These are phyloP conservation scores for Penicillium corylophilum DNA, from an alignment of 2,329 filamentous ascomycete genomes.

Conservation along the genomic window DNA sequence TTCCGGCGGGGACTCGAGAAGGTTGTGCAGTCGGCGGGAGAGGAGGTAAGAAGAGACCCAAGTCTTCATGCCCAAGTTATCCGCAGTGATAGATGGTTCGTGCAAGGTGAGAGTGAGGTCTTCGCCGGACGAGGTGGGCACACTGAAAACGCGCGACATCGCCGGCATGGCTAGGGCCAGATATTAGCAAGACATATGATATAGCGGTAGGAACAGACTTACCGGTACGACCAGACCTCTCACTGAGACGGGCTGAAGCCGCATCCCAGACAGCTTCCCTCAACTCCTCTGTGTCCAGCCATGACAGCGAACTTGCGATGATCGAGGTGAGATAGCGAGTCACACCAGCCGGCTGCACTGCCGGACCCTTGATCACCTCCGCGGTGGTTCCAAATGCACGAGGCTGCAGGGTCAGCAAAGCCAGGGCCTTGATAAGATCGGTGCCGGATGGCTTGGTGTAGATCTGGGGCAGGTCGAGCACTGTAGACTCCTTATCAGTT, in stretches of 20 bases:
- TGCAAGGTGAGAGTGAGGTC: constrained; percentile 69
- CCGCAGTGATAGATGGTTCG: constrained; percentile 83
- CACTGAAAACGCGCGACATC: constrained; percentile 60
- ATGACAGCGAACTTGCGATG: constrained; percentile 45
- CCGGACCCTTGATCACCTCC: constrained; percentile 29
- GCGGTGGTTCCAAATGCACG: constrained; percentile 43
- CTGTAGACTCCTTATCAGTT: constrained; percentile 45
- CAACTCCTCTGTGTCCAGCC: constrained; percentile 46
- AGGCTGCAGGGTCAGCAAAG: constrained; percentile 64
- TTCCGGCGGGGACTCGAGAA: constrained; percentile 40
- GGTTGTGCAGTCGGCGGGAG: constrained; percentile 62
- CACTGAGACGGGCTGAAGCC: constrained; percentile 76
- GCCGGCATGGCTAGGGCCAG: constrained; percentile 57
- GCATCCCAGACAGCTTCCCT: constrained; percentile 63
- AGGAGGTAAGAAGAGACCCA: constrained; percentile 91
- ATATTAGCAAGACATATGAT: constrained; percentile 12
- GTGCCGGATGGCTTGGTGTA: constrained; percentile 70
- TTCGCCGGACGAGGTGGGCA: constrained; percentile 47
- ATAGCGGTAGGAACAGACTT: constrained; percentile 18
- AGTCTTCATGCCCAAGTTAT: constrained; percentile 88
- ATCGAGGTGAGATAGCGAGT: constrained; percentile 49
- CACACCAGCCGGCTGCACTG: constrained; percentile 42
- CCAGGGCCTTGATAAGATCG: constrained; percentile 65
- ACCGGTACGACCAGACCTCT: constrained; percentile 77
- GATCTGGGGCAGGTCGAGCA: constrained; percentile 76